phyloP scores from a whole-genome alignment of 148 eudicot species.

The Vaccinium corymbosum region DNA sequence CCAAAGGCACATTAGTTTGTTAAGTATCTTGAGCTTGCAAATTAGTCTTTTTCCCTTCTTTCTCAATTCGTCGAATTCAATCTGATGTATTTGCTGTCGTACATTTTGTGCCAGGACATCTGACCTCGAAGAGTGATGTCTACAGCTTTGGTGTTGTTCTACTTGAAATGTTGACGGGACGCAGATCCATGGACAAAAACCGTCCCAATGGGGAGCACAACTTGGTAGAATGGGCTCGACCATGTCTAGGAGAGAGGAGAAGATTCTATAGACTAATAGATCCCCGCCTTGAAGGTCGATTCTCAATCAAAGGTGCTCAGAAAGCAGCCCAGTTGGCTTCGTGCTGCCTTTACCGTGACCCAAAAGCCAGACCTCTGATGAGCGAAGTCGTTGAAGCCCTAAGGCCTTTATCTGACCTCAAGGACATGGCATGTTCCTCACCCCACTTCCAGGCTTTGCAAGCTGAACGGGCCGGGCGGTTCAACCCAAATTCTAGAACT shows the following conservation, averaged over 20 bases:
- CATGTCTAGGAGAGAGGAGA: constrained; percentile 27
- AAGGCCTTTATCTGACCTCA: constrained; percentile 33
- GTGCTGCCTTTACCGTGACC: constrained; percentile 39
- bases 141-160: constrained; percentile 16
- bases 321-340: constrained; percentile 37
- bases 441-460: constrained; percentile 31
- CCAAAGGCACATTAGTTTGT: not conserved
- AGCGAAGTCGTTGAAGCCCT: constrained; percentile 36
- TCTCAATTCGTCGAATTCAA: not conserved
- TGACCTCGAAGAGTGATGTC: constrained; percentile 36
- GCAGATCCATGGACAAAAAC: constrained; percentile 47
- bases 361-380: constrained; percentile 43
- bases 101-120: constrained; percentile 31
- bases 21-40: not conserved
- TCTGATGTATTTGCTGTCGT: not conserved
- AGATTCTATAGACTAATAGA: constrained; percentile 35
- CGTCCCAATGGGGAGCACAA: constrained; percentile 45
- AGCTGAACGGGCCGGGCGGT: not conserved
- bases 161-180: constrained; percentile 38
- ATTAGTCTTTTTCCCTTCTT: not conserved
- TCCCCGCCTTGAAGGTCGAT: constrained; percentile 43
- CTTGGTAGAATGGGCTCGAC: constrained; percentile 45
- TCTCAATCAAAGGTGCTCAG: constrained; percentile 40
- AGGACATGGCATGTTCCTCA: constrained; percentile 43
- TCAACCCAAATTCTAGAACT: constrained; percentile 19